phyloP scores from a whole-genome alignment of 75 land plant genomes.

The Cupressus sempervirens region DNA sequence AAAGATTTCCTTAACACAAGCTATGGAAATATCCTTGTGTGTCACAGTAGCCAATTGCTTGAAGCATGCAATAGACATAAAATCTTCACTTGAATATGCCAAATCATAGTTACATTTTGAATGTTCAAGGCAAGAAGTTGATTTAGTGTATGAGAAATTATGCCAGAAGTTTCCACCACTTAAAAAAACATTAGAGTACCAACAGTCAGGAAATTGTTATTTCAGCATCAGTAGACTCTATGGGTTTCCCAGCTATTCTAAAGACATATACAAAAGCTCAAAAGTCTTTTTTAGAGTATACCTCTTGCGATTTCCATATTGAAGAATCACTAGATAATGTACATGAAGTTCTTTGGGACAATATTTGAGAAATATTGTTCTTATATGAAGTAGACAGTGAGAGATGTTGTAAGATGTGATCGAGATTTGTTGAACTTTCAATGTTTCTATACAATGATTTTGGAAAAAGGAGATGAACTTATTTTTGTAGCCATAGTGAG shows the following conservation, averaged over 20 bases:
- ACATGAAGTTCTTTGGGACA: constrained; percentile 58
- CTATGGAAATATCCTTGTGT: too few species aligned
- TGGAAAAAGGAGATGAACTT: constrained; percentile 76
- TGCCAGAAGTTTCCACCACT: not conserved
- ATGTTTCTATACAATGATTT: constrained; percentile 78
- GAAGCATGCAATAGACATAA: constrained; percentile 34
- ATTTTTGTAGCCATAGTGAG: constrained; percentile 73
- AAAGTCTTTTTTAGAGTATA: not conserved
- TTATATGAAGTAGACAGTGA: constrained; percentile 75
- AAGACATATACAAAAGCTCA: constrained; percentile 22
- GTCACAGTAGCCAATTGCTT: constrained; percentile 59
- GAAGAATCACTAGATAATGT: not conserved
- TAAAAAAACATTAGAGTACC: not conserved
- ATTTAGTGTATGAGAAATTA: constrained; percentile 33
- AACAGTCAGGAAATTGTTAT: constrained; percentile 58
- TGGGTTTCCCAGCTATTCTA: constrained; percentile 82
- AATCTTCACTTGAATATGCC: constrained; percentile 42
- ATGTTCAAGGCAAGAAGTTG: constrained; percentile 40
- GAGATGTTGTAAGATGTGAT: too few species aligned
- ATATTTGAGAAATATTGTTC: constrained; percentile 47
- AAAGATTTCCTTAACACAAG: too few species aligned
- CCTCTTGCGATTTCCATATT: not conserved
- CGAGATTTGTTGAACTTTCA: constrained; percentile 58
- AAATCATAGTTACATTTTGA: constrained; percentile 30
- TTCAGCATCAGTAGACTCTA: constrained; percentile 68